Conservation (phyloP, 495 filamentous ascomycete species). For the Cercophora sp. region DNA sequence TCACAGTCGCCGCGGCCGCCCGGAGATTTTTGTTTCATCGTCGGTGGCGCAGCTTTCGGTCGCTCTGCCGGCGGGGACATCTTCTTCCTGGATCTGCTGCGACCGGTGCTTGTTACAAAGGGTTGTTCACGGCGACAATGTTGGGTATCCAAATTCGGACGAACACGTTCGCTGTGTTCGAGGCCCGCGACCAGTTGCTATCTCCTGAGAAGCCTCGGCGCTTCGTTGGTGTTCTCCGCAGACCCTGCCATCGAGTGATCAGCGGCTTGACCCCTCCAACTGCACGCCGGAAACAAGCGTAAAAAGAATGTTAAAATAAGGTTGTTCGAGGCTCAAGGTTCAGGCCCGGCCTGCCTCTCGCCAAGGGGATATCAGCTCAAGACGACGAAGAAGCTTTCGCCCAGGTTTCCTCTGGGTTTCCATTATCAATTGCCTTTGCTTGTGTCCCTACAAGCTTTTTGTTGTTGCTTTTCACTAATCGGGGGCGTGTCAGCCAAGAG, state of each 20-base stretch:
- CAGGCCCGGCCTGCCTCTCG: no score
- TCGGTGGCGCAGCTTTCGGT: background rate
- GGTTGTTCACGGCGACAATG: background rate
- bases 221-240: background rate
- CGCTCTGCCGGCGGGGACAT: conserved; percentile 1
- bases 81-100: background rate
- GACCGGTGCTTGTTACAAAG: background rate
- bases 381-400: no score
- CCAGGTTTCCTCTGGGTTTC: no score
- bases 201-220: no score
- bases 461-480: background rate
- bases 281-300: no score
- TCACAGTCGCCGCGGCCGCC: background rate
- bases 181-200: background rate
- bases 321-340: background rate
- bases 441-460: background rate
- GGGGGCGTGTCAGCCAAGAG: conserved; percentile 8
- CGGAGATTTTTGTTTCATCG: conserved; percentile 1
- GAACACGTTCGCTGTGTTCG: background rate
- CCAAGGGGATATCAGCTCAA: no score
- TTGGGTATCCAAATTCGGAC: background rate
- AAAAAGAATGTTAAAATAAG: background rate
- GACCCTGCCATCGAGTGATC: no score
- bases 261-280: no score
- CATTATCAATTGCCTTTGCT: background rate